Evolutionary conservation across 2,329 filamentous ascomycete species (phyloP), one percentile per base, ranked within the genome.

Genomic region (Thelonectria olida): DNA sequence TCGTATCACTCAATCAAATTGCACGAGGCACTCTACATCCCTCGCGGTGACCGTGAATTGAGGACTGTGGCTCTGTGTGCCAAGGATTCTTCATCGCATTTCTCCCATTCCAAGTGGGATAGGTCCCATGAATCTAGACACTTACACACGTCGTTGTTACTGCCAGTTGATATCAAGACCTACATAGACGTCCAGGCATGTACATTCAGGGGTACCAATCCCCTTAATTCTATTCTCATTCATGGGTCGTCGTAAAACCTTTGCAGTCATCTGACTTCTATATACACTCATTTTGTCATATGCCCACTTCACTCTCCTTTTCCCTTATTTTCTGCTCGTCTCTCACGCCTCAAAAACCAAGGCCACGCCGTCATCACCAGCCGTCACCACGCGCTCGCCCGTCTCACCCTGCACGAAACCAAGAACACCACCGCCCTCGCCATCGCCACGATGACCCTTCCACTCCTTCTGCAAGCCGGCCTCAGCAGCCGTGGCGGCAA

Each of bases 401-500:
- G 83, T 86, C 74, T 89, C 84, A 7, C 89, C 89, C 78, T 97
- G 93, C 53, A 97, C 94, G 74, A 98, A 99, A 0, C 91, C 94
- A 68, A 98, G 79, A 8, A 98, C 90, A 54, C 95, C 95, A 31
- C 94, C 95, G 20, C 93, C 90, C 79, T 96, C 92, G 12, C 93
- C 91, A 73, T 92, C 88, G 27, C 94, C 89, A 69, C 92, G 77
- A 76, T 99, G 96, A 0, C 96, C 96, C 76, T 85, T 93, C 94
- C 94, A 98, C 78, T 97, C 94, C 66, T 89, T 90, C 22, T 92
- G 80, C 53, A 97, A 80, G 0, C 92, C 93, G 53, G 88, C 70
- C 19, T 78, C 88, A 8, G 84, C 87, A 13, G 78, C 71, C 8
- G 67, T 70, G 15, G 70, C 70, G 2, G 72, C 60, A 6, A 69